phyloP scores from a whole-genome alignment of 768 basidiomycete genomes.

The Imleria badia region DNA sequence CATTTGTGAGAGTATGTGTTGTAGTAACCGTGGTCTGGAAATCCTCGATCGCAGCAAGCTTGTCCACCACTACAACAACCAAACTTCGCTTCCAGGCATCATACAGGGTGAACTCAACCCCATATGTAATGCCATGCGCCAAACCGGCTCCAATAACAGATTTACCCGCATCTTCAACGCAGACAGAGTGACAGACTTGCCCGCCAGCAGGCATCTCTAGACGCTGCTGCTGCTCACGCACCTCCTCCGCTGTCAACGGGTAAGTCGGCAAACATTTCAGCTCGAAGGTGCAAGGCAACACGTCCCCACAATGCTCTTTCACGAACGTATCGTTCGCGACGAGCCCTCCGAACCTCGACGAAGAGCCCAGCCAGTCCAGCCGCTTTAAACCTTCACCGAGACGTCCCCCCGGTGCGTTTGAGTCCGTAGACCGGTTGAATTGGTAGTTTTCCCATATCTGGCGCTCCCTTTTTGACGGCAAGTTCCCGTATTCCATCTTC shows the following conservation, averaged over 20 bases:
- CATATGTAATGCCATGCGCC: constrained; percentile 26
- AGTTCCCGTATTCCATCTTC: constrained; percentile 50
- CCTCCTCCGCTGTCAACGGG: too few relatives aligned
- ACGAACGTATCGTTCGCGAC: constrained; percentile 43
- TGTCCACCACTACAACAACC: constrained; percentile 2
- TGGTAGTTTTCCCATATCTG: constrained; percentile 53
- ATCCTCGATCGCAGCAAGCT: constrained; percentile 7
- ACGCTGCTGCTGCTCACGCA: constrained; percentile 45
- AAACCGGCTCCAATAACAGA: constrained; percentile 25
- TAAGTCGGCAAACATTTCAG: constrained; percentile 48
- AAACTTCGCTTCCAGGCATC: not conserved
- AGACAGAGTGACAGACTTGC: constrained; percentile 6
- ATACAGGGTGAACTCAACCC: constrained; percentile 22
- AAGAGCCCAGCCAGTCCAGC: constrained; percentile 61
- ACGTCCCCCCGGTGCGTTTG: constrained; percentile 66
- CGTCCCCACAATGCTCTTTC: constrained; percentile 44
- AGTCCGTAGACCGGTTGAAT: too few relatives aligned
- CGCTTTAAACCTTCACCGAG: constrained; percentile 63
- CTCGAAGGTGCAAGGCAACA: constrained; percentile 61
- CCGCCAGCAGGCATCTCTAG: constrained; percentile 15
- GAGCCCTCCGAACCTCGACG: constrained; percentile 67
- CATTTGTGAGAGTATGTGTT: not conserved
- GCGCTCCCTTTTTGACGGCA: constrained; percentile 37
- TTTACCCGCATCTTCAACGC: not conserved
- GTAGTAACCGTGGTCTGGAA: constrained; percentile 9